phyloP scores from a whole-genome alignment of 2,329 filamentous ascomycete species.

The Xylaria sp. region DNA sequence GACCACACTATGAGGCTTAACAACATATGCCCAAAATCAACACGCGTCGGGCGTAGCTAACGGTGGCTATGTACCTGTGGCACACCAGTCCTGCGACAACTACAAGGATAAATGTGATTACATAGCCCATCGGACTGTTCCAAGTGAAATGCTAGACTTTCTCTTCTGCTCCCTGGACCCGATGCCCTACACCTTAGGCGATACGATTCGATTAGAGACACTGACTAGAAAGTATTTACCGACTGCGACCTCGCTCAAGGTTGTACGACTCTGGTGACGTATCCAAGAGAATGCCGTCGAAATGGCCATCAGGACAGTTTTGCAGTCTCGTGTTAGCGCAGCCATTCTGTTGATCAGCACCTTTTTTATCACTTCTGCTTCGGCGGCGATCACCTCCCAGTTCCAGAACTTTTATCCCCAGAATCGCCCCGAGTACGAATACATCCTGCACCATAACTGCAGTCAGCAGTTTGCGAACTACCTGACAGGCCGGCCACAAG shows the following conservation, averaged over 20 bases:
- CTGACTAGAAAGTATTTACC: neutral
- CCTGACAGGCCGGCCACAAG: slow-evolving; percentile 36
- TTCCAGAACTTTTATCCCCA: slow-evolving; percentile 42
- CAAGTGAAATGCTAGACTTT: neutral
- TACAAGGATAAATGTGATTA: neutral
- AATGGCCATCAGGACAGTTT: slow-evolving; percentile 10
- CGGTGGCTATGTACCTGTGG: slow-evolving; percentile 7
- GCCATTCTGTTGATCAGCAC: slow-evolving; percentile 6
- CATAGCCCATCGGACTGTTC: neutral
- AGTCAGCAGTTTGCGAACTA: slow-evolving; percentile 39
- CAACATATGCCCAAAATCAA: neutral
- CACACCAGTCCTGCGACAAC: too few species aligned
- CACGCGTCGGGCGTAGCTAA: neutral
- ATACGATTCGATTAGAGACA: slow-evolving; percentile 1
- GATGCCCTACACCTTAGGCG: neutral
- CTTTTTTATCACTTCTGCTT: slow-evolving; percentile 21
- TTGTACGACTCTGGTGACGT: neutral
- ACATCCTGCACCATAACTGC: slow-evolving; percentile 40
- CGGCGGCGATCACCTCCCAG: slow-evolving; percentile 30
- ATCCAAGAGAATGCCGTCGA: neutral
- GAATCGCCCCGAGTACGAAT: slow-evolving; percentile 37
- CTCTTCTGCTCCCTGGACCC: neutral
- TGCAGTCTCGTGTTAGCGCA: neutral
- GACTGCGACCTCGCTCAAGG: neutral
- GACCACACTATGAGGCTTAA: neutral